Conservation (phyloP, 129 eudicot genomes). For the Centaurea solstitialis region DNA sequence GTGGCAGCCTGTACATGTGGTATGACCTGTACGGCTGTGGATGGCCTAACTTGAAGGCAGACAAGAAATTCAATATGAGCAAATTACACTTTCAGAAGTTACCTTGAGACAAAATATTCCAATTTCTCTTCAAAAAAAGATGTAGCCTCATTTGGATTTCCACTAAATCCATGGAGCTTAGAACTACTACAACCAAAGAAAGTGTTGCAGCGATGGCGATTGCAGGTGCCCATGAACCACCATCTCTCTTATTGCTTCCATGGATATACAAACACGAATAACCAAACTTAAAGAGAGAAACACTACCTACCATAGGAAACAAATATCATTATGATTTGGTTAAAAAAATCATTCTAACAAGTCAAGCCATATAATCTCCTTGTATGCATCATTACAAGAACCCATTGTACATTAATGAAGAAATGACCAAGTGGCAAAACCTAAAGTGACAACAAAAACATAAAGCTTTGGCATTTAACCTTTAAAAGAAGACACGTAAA, state of each 20-base stretch:
- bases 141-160: slow-evolving; percentile 67
- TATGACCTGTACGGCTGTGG: too few species aligned
- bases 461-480: background rate
- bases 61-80: background rate
- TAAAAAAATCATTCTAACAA: too few species aligned
- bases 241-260: slow-evolving; percentile 93
- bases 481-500: background rate
- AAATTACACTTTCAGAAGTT: background rate
- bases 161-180: slow-evolving; percentile 43
- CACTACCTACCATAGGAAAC: background rate
- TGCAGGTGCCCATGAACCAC: slow-evolving; percentile 99
- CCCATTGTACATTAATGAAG: background rate
- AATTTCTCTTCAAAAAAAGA: slow-evolving; percentile 56
- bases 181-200: slow-evolving; percentile 80
- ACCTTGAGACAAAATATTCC: slow-evolving; percentile 97
- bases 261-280: slow-evolving; percentile 11
- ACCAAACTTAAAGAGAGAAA: background rate
- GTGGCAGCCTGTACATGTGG: too few species aligned
- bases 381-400: background rate
- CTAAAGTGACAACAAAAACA: background rate
- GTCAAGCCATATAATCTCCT: background rate
- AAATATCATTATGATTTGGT: background rate
- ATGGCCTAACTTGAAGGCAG: background rate
- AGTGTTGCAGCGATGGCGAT: slow-evolving; percentile 98
- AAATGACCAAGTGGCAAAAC: background rate